These are phyloP conservation scores for Xylariaceae sp. DNA, from an alignment of 2,329 filamentous ascomycete species.

Conservation along the genomic window DNA sequence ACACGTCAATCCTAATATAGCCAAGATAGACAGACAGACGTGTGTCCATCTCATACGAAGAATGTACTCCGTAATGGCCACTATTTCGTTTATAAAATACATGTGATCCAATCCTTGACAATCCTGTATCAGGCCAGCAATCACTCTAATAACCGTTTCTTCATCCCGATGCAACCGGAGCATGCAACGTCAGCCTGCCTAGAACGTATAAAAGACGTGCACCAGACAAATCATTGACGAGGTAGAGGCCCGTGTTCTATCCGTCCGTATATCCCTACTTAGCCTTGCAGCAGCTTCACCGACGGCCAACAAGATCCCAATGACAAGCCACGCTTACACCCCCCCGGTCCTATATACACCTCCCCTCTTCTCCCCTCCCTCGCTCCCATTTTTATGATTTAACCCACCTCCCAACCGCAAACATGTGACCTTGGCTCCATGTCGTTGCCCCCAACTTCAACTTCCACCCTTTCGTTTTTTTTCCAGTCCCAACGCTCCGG, in stretches of 20 bases:
- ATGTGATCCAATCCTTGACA: not conserved
- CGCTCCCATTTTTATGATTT: not conserved
- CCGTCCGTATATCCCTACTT: conserved; percentile 8
- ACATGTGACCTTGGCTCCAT: conserved; percentile 19
- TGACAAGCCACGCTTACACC: not conserved
- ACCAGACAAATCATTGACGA: conserved; percentile 16
- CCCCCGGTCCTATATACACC: not conserved
- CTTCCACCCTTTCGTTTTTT: conserved; percentile 1
- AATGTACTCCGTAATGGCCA: not conserved
- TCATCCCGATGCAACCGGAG: not conserved
- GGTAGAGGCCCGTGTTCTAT: conserved; percentile 7
- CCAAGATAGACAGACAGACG: not conserved
- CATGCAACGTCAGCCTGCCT: not conserved
- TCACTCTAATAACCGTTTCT: not conserved
- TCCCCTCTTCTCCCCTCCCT: conserved; percentile 8
- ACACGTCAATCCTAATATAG: not conserved
- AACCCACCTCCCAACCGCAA: conserved; percentile 4
- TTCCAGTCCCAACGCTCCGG: conserved; percentile 11
- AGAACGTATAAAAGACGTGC: not conserved
- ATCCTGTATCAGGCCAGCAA: not conserved
- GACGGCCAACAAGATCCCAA: not conserved
- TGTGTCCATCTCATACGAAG: not conserved
- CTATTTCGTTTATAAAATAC: no score
- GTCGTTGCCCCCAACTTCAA: conserved; percentile 15
- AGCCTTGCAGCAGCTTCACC: conserved; percentile 25